Evolutionary conservation across 2,329 filamentous ascomycete species (phyloP), one percentile per base, ranked within the genome.

Genomic region (Pestalotiopsis sp.): DNA sequence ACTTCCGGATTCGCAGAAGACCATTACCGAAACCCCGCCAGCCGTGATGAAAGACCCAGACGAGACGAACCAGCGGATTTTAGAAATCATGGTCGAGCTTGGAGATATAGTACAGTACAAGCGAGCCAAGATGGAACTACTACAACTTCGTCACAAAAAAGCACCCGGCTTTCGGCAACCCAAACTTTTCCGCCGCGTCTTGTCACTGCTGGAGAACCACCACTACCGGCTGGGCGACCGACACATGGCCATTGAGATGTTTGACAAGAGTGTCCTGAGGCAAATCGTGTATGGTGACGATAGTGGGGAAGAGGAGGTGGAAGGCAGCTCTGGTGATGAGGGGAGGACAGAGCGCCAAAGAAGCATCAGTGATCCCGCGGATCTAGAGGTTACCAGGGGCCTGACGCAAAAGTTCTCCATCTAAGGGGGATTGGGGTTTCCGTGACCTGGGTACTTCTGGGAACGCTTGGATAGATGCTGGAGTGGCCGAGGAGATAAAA

Each of bases 91-190:
- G 71, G 90, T 93, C 14, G 95, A 98, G 75, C 86, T 99, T 69
- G 94, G 95, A 68, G 98, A 98, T 77, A 96, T 95, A 69, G 94
- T 99, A 17, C 86, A 98, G 64, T 95, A 94, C 77, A 97, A 97
- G 79, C 92, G 92, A 78, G 93, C 95, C 5, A 90, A 95, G 65
- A 89, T 87, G 23, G 95, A 98, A 79, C 86, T 99, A 67, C 90
- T 88, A 76, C 86, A 95, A 84, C 87, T 97, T 83, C 84, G 88
- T 66, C 92, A 91, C 75, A 92, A 91, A 73, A 90, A 93, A 74
- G 90, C 90, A 0, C 85, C 90, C 1, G 90, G 91, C 0, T 98
- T 99, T 78, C 87, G 88, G 49, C 92, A 92, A 75, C 89, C 91
- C 4, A 85, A 86, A 4, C 87, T 99, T 57, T 98, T 98, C 83